Base-by-base conservation (phyloP, 2,329 filamentous ascomycete species). In the Microdochium trichocladiopsis region DNA sequence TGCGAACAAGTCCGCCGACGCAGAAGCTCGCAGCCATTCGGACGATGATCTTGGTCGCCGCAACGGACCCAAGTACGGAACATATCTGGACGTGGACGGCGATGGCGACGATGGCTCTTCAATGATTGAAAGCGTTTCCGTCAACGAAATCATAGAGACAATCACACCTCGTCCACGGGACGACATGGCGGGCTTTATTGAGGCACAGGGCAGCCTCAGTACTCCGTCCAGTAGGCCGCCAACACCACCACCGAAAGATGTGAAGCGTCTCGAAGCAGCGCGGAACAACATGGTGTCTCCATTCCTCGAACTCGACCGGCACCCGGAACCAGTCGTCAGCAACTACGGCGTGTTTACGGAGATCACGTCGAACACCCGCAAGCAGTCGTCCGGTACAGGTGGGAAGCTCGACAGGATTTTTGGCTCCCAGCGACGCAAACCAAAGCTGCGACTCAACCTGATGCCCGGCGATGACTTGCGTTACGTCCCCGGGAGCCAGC, bases 211-310 rank as follows among this genome's bases (percentile, higher is more conserved):
- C 21, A 45, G 41, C 5, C 41, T 45, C 22, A 18, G 41, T 45
- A 18, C 41, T 45, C 41, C 58, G 45, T 60, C 63, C 1, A 66
- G 63, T 48, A 63, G 64, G 41, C 56, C 65, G 18, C 65, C 65
- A 11, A 67, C 65, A 4, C 65, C 65, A 5, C 65, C 65, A 2
- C 65, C 65, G 8, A 66, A 64, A 50, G 64, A 66, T 50, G 37
- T 55, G 14, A 66, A 66, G 57, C 59, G 65, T 48, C 53, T 65
- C 18, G 59, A 62, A 25, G 51, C 53, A 24, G 54, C 57, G 4
- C 61, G 63, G 41, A 60, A 49, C 48, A 58, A 47, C 25, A 61
- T 63, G 59, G 51, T 56, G 2, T 60, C 61, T 8, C 60, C 63
- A 2, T 62, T 63, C 33, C 60, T 62, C 21, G 41, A 47, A 2